Conservation (phyloP, 441 rosid genomes). For the Populus hybrid region DNA sequence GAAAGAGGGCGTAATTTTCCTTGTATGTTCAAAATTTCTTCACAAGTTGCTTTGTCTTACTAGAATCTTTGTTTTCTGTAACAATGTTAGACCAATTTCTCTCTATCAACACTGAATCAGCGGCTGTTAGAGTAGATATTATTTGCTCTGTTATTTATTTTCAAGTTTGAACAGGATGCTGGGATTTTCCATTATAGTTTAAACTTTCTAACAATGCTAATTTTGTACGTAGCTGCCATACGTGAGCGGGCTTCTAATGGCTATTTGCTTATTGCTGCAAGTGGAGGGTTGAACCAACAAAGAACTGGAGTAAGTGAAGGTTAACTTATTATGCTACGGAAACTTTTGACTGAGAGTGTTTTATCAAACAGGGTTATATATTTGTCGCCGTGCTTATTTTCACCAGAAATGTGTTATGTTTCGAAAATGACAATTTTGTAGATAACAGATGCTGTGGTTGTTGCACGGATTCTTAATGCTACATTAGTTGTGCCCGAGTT, state of each 20-base stretch:
- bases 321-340: background rate
- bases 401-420: conserved; percentile 1
- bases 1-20: conserved; percentile 61
- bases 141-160: background rate
- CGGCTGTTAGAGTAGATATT: background rate
- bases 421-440: conserved; percentile 29
- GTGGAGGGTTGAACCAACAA: conserved; percentile 98
- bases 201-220: conserved; percentile 12
- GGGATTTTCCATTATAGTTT: background rate
- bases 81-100: no score
- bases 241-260: conserved; percentile 76
- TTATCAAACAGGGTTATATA: conserved; percentile 1
- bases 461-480: conserved; percentile 89
- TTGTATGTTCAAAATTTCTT: conserved; percentile 44
- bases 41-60: background rate
- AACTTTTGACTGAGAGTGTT: conserved; percentile 4
- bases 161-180: background rate
- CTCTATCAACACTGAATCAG: no score
- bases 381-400: background rate
- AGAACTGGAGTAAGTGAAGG: conserved; percentile 90
- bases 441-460: conserved; percentile 98
- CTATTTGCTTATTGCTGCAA: conserved; percentile 91
- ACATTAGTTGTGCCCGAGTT: conserved; percentile 95
- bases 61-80: no score
- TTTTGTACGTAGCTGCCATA: conserved; percentile 53